Evolutionary conservation across 768 basidiomycete species (phyloP).

Genomic region (Scleroderma bovista): DNA sequence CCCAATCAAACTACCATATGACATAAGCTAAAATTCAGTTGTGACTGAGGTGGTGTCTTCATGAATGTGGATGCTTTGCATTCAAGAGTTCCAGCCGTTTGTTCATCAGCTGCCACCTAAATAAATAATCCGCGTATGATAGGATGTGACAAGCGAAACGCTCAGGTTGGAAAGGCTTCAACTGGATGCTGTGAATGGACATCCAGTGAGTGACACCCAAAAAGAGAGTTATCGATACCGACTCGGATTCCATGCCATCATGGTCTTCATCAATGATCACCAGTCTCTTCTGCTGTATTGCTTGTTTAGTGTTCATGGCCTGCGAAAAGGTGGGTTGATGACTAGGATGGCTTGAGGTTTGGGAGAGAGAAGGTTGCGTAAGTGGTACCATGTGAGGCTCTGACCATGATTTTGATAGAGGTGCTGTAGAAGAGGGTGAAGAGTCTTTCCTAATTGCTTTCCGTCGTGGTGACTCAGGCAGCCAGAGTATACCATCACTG

Average conservation of each 20-base stretch:
- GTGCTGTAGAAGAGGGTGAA: conserved; percentile 17
- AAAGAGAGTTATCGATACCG: background rate
- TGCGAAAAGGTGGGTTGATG: conserved; percentile 41
- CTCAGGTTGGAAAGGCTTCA: conserved; percentile 29
- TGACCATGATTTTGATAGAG: conserved; percentile 53
- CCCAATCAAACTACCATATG: background rate
- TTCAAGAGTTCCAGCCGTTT: conserved; percentile 75
- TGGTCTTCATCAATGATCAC: conserved; percentile 28
- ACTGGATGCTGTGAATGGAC: conserved; percentile 4
- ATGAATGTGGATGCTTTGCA: conserved; percentile 32
- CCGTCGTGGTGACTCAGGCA: conserved; percentile 26
- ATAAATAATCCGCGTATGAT: conserved; percentile 70
- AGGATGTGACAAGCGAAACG: conserved; percentile 52
- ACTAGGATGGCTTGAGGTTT: conserved; percentile 32
- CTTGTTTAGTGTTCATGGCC: conserved; percentile 26
- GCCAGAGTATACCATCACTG: conserved; percentile 14
- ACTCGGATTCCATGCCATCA: conserved; percentile 12
- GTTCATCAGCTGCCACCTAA: conserved; percentile 64
- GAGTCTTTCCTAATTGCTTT: conserved; percentile 23
- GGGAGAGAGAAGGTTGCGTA: conserved; percentile 33
- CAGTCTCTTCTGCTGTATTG: conserved; percentile 34
- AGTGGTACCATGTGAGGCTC: conserved; percentile 35
- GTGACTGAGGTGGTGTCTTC: conserved; percentile 17
- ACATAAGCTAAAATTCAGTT: conserved; percentile 33
- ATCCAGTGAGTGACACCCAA: background rate